Evolutionary conservation across 225 moss, liverwort and hornwort genomes (phyloP), one percentile per base, ranked within the genome.

Genomic region (Marchantia paleacea): DNA sequence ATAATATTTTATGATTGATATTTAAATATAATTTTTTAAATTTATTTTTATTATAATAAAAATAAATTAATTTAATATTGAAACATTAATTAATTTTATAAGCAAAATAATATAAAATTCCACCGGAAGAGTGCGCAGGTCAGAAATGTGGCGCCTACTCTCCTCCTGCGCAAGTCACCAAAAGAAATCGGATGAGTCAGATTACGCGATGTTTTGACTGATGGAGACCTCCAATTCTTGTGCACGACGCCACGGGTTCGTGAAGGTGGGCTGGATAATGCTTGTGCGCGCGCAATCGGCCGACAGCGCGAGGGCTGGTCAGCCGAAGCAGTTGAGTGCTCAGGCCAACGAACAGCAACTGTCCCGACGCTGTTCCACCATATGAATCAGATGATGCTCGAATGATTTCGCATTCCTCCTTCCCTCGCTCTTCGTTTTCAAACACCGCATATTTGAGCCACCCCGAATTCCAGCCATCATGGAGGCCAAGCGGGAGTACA

Each of bases 401-500:
- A 50, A 24, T 52, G 20, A 24, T 72, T 19, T 24, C 16, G n/a
- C n/a, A 24, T 12, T 75, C 25, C 0, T 25, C 7, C 30, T 28
- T 7, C 19, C 20, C 8, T 58, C 15, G 15, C 24, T 75, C 26
- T 53, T 13, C 7, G 54, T 22, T 0, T 28, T 49, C 39, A 22
- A 28, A 22, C 4, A 24, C 19, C 6, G 1, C 4, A 2, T 26
- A 4, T 14, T 5, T 22, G 5, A 1, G 13, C 16, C 16, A 64
- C 3, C 30, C 14, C 25, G 49, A 67, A 66, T 14, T 49, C 6
- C n/a, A 55, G 28, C 47, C 0, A 52, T 22, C 0, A 86, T 84
- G 86, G 86, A 84, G 64, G 79, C 81, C 28, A 86, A 84, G 72
- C 78, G 79, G 12, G 65, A 31, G 10, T 70, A 31, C 51, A 57